Base-by-base conservation (phyloP, 495 filamentous ascomycete genomes). In the Penicillium atrosanguineum region DNA sequence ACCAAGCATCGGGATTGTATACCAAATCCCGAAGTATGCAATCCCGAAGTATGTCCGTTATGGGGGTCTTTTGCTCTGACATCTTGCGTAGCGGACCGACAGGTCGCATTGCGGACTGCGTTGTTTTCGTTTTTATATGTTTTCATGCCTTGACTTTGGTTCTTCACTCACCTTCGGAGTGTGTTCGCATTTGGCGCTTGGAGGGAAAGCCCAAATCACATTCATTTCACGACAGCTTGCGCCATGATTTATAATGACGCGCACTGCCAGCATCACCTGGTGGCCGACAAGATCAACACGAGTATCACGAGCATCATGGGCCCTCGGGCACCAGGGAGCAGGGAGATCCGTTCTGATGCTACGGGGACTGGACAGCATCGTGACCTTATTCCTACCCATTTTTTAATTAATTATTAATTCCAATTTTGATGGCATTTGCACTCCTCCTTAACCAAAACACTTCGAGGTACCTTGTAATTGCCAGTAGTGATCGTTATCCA, bases 221-320 rank as follows among this genome's bases (percentile, higher is more conserved):
- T 48, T 53, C 50, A 36, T 53, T 53, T 34, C 18, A 36, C 34
- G 28, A 48, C 6, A 44, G 39, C 38, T 50, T 46, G 31, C 44
- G 43, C 20, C 39, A 40, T 54, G 34, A 37, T 44, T 21, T 52
- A 53, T 59, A 31, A 62, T 53, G 56, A 57, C 16, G 48, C 44
- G 46, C 37, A 46, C 31, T 26, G 55, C 40, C 31, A 37, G 31
- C n/a, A 28, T 36, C 12, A 23, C 44, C 29, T n/a, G 36, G 50
- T 44, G 53, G 48, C 52, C 50, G 46, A 63, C 46, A 46, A 60
- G 25, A 34, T 19, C 28, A 55, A 57, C 48, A 56, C 36, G 58
- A 61, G 49, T 55, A 58, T 29, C 47, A 59, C 31, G 48, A 52
- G 50, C 18, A 58, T 29, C 47, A 59, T 31, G 46, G 48, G 50